phyloP scores from a whole-genome alignment of 257 asterid genomes.

The Lavandula angustifolia region DNA sequence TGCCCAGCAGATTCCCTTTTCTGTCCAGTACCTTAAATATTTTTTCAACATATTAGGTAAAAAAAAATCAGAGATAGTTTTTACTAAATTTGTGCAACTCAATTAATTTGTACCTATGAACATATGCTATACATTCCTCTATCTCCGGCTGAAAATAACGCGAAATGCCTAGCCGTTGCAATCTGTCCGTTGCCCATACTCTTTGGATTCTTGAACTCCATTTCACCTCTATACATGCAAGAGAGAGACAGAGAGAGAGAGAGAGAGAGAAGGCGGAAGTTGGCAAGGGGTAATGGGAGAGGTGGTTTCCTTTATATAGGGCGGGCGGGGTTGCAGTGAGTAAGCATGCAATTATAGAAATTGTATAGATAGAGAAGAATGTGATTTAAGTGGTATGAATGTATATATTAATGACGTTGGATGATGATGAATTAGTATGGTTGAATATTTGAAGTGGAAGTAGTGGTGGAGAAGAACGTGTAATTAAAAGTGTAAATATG shows the following conservation, averaged over 20 bases:
- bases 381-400: not conserved
- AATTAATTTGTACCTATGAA: constrained; percentile 46
- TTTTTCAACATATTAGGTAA: not conserved
- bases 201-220: constrained; percentile 59
- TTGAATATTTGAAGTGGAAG: not conserved
- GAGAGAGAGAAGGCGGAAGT: too few relatives aligned
- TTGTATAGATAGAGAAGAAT: too few relatives aligned
- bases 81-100: too few relatives aligned
- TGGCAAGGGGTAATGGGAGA: too few relatives aligned
- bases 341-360: too few relatives aligned
- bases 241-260: constrained; percentile 5
- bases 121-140: constrained; percentile 58
- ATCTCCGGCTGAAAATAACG: constrained; percentile 64
- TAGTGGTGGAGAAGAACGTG: constrained; percentile 26
- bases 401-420: not conserved
- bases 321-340: too few relatives aligned
- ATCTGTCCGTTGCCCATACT: constrained; percentile 75
- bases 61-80: not conserved
- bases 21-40: constrained; percentile 65
- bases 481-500: not conserved
- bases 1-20: constrained; percentile 87
- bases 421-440: not conserved
- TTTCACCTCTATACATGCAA: not conserved
- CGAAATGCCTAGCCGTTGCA: constrained; percentile 77
- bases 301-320: too few relatives aligned